phyloP scores from a whole-genome alignment of 805 yeast genomes.

The Zygotorulaspora chibaensis region DNA sequence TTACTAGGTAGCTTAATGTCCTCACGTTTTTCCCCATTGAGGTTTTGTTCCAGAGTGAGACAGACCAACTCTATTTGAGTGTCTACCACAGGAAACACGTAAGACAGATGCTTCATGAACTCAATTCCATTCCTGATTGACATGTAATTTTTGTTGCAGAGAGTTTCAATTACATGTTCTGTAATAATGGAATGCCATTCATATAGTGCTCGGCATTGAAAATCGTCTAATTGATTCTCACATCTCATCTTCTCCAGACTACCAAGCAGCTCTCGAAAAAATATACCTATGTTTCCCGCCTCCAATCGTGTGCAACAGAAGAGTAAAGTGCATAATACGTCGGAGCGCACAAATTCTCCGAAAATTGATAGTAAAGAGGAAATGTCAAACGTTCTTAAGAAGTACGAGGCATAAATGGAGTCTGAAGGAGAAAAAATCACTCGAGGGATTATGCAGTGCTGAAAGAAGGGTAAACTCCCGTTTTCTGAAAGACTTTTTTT shows the following conservation, averaged over 20 bases:
- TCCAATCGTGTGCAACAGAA: constrained; percentile 71
- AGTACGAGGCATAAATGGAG: constrained; percentile 64
- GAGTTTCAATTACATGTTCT: constrained; percentile 23
- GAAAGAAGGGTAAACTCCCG: constrained; percentile 43
- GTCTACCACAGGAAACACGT: constrained; percentile 62
- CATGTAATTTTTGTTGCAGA: constrained; percentile 53
- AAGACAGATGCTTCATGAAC: constrained; percentile 60
- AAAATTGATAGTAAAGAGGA: constrained; percentile 41
- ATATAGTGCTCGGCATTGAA: constrained; percentile 40
- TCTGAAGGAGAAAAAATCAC: constrained; percentile 75
- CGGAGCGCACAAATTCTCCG: constrained; percentile 45
- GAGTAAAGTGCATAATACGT: constrained; percentile 52
- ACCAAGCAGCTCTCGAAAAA: constrained; percentile 53
- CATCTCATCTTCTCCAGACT: constrained; percentile 46
- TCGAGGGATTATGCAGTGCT: constrained; percentile 70
- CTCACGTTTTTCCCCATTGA: constrained; percentile 58
- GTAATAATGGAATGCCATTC: constrained; percentile 53
- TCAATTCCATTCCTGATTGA: constrained; percentile 76
- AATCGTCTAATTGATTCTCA: constrained; percentile 22
- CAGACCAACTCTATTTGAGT: constrained; percentile 57
- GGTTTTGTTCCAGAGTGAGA: constrained; percentile 44
- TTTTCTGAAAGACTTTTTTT: constrained; percentile 12
- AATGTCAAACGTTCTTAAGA: constrained; percentile 46
- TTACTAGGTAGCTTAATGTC: constrained; percentile 75
- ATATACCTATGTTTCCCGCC: constrained; percentile 78